Evolutionary conservation across 441 rosid species (phyloP).

Genomic region (Rhodomyrtus psidioides): DNA sequence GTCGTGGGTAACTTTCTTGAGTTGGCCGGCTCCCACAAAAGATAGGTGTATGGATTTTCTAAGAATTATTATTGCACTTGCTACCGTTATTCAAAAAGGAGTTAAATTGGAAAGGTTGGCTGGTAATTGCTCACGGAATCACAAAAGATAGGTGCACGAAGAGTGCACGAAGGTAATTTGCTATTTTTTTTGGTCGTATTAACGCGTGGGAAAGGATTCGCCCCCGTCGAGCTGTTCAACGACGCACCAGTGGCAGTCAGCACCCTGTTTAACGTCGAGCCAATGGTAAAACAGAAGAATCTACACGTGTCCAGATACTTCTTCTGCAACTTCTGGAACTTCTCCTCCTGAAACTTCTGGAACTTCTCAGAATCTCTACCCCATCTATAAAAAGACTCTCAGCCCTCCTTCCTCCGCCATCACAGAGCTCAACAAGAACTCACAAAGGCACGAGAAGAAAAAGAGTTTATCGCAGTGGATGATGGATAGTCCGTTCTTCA

Average conservation of each 20-base stretch:
- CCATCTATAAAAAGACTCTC: not conserved
- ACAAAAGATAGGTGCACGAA: no score
- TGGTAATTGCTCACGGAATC: no score
- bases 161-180: no score
- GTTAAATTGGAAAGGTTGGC: no score
- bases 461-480: not conserved
- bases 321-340: not conserved
- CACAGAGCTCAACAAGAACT: not conserved
- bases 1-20: no score
- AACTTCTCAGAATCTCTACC: not conserved
- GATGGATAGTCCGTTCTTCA: slow-evolving; percentile 32
- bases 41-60: no score
- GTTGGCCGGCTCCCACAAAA: no score
- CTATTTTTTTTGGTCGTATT: no score
- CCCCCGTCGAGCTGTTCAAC: not conserved
- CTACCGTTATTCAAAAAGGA: no score
- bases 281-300: not conserved
- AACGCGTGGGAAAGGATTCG: not conserved
- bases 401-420: not conserved
- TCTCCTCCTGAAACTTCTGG: no score
- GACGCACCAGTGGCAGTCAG: accelerated
- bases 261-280: not conserved
- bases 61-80: no score
- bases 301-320: not conserved
- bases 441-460: not conserved